Base-by-base conservation (phyloP, 805 yeast genomes). In the Brettanomyces nanus region DNA sequence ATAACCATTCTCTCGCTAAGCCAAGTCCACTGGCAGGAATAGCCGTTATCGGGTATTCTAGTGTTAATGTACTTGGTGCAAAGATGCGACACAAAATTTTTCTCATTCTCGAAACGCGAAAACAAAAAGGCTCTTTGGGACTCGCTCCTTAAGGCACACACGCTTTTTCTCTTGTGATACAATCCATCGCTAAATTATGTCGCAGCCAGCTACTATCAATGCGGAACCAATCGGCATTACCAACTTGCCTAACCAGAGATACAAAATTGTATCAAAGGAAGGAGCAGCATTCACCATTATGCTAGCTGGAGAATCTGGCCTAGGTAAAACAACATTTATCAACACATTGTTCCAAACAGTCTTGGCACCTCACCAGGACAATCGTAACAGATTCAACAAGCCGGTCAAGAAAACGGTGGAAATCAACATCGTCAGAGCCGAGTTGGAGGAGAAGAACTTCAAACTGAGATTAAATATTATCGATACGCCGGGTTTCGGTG, bases 401-500 rank as follows among this genome's bases (percentile, higher is more conserved):
- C 79, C 78, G 37, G 65, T 75, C 43, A 77, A 70, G 50, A 71
- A 77, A 50, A 84, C 94, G 2, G 85, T 83, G 20, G 89, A 80
- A 47, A 78, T 85, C 45, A 89, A 82, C 46, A 75, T 86, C 39
- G 73, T 74, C 34, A 73, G 90, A 51, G 90, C 92, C n/a, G 71
- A 75, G 41, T 69, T 85, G 47, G 92, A 80, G 56, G 97, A 89
- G 56, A 80, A 84, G 60, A 85, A 82, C 56, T 84, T 89, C 62
- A 71, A 69, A 47, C 71, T 85, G 48, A 72, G 81, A 45, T 73
- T 89, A 46, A 86, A 86, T 48, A 71, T 89, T 40, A 77, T 89
- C 51, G 96, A 87, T 61, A 85, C 96, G 2, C 95, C 95, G 6
- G 96, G 96, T 1, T 85, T 86, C 58, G 97, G 96, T 43, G 94